Evolutionary conservation across 2,329 filamentous ascomycete species (phyloP).

Genomic region (Lachnellula subtilissima): DNA sequence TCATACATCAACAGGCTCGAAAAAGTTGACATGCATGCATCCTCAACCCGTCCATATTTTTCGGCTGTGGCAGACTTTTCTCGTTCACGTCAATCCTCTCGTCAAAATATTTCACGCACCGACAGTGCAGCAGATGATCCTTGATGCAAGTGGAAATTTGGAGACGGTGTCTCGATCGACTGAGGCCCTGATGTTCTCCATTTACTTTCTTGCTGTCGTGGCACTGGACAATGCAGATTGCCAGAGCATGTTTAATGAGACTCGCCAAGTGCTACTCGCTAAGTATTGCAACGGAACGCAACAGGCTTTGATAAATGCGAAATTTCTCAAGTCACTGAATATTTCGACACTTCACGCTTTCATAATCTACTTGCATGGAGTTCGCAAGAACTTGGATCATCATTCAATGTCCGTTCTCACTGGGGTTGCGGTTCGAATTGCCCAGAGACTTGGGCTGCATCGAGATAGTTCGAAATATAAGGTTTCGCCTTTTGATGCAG

Average conservation of each 20-base stretch:
- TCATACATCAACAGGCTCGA: slow-evolving; percentile 28
- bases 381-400: slow-evolving; percentile 35
- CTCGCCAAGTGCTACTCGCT: slow-evolving; percentile 45
- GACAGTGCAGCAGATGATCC: slow-evolving; percentile 58
- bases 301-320: slow-evolving; percentile 62
- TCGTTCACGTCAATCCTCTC: slow-evolving; percentile 65
- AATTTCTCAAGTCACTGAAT: slow-evolving; percentile 62
- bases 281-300: slow-evolving; percentile 57
- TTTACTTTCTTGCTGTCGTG: slow-evolving; percentile 50
- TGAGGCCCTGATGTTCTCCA: slow-evolving; percentile 63
- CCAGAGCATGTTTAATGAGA: slow-evolving; percentile 47
- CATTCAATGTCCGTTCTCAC: slow-evolving; percentile 46
- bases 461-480: slow-evolving; percentile 36
- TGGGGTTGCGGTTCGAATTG: slow-evolving; percentile 43
- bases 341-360: slow-evolving; percentile 63
- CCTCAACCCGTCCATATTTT: slow-evolving; percentile 56
- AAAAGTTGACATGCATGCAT: slow-evolving; percentile 47
- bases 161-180: slow-evolving; percentile 41
- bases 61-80: slow-evolving; percentile 64
- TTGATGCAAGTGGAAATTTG: slow-evolving; percentile 54
- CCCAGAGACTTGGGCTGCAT: slow-evolving; percentile 46
- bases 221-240: slow-evolving; percentile 55
- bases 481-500: slow-evolving; percentile 47
- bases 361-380: slow-evolving; percentile 52
- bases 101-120: slow-evolving; percentile 65